A percentile compares a stretch with the other conserved stretches of the same genome.
Evolutionary conservation across 2,329 filamentous ascomycete genomes (phyloP).

Genomic region (Botrytis hyacinthi): DNA sequence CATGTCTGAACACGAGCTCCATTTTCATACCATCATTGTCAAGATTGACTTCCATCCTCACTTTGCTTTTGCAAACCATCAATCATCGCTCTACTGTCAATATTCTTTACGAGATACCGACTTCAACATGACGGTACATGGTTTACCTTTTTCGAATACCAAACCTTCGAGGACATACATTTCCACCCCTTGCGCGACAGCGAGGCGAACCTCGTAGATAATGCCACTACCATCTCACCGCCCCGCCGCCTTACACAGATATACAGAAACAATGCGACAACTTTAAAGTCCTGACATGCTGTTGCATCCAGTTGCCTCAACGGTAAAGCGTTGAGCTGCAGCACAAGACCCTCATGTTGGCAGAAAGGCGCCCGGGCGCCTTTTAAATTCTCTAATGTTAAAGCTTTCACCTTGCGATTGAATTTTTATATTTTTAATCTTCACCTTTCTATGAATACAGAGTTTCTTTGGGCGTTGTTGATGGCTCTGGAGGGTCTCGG

Average conservation of each 20-base stretch:
- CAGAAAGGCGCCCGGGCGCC: not conserved
- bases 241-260: not conserved
- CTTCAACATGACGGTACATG: not conserved
- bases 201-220: not conserved
- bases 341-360: not conserved
- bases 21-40: not conserved
- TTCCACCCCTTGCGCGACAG: not conserved
- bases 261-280: not conserved
- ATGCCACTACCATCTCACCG: not conserved
- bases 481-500: not conserved
- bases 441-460: not conserved
- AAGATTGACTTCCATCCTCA: not conserved
- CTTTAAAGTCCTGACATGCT: not conserved
- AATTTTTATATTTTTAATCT: not conserved
- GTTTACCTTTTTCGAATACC: not conserved
- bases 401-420: constrained; percentile 3
- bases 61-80: not conserved
- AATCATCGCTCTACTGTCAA: too few species aligned
- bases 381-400: constrained; percentile 11
- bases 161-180: not conserved
- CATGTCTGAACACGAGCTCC: not conserved
- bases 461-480: too few species aligned
- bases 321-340: not conserved
- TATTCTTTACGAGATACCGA: not conserved
- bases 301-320: not conserved